Evolutionary conservation across 202 grass and related monocot genomes (phyloP).

Genomic region (Setaria italica): DNA sequence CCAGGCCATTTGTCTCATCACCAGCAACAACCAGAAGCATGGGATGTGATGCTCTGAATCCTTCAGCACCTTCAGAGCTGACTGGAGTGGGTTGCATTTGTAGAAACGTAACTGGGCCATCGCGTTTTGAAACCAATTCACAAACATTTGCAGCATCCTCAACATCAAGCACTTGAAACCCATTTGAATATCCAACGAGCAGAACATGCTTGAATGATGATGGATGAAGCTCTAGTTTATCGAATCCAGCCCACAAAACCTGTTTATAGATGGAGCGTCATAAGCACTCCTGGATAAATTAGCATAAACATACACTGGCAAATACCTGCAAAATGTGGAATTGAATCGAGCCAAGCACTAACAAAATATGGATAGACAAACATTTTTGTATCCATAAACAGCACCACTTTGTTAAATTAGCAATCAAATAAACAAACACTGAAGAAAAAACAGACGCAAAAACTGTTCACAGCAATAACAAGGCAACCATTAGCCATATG

Average conservation of each 20-base stretch:
- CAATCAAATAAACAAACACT: not conserved
- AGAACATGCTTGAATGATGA: conserved; percentile 94
- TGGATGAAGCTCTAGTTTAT: conserved; percentile 75
- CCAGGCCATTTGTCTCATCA: conserved; percentile 92
- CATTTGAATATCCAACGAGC: conserved; percentile 94
- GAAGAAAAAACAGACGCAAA: not conserved
- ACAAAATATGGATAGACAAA: conserved; percentile 7
- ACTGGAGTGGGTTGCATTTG: conserved; percentile 92
- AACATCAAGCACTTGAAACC: conserved; percentile 99
- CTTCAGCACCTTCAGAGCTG: conserved; percentile 64
- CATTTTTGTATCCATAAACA: not conserved
- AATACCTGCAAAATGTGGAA: not conserved
- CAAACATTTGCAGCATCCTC: conserved; percentile 97
- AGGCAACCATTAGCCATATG: not conserved
- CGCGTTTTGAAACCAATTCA: conserved; percentile 94
- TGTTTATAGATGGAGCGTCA: conserved; percentile 48
- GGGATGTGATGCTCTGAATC: conserved; percentile 93
- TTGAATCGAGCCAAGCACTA: not conserved
- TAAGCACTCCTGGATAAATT: conserved; percentile 20
- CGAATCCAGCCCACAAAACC: conserved; percentile 99
- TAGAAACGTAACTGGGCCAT: conserved; percentile 97
- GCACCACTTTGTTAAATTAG: not conserved
- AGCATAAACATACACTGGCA: conserved; percentile 3
- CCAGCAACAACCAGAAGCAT: conserved; percentile 96
- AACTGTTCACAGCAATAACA: not conserved